Base-by-base conservation (phyloP, 2,329 filamentous ascomycete species). In the Fusarium sp. region DNA sequence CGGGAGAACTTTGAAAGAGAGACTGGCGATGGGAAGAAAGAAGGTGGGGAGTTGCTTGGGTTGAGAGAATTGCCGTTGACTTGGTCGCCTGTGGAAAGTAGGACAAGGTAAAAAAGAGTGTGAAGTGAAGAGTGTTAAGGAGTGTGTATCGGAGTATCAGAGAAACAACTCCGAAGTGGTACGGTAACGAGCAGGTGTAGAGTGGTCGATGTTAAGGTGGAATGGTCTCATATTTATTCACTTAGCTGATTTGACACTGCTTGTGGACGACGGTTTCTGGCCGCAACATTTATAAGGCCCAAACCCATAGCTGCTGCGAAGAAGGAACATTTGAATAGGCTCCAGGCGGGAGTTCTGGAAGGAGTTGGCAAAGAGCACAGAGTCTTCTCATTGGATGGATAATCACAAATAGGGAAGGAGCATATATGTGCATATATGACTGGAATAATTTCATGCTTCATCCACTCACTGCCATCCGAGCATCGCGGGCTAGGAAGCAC, bases 101-200 rank as follows among this genome's bases (percentile, higher is more conserved):
- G 57, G 47, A 74, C 69, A 65, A 58, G 47, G 61, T 37, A 65
- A 56, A 70, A 70, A 49, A 27, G 57, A 63, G 46, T 25, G 71
- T 67, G 51, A 67, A 69, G 61, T 65, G 61, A 71, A 42, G 45
- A 41, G 27, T 52, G 56, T 60, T 46, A 64, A 46, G 18, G 57
- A 54, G 53, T 55, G 53, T 55, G 57, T 61, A 65, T 61, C 46
- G 48, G 57, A 52, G 57, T 65, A 62, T 64, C 59, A 67, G 56
- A 60, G 59, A 58, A 37, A 60, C 56, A 57, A 63, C 45, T 57
- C 57, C 42, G 53, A 62, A 48, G 72, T 72, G 51, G 58, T 40
- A 74, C 68, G 45, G 37, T 40, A 41, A 54, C 37, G 24, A 49
- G 40, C 34, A 57, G 47, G 57, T 57, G 65, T 55, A 58, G 54